phyloP scores from a whole-genome alignment of 768 basidiomycete species.

The Auricularia auricula-judae region DNA sequence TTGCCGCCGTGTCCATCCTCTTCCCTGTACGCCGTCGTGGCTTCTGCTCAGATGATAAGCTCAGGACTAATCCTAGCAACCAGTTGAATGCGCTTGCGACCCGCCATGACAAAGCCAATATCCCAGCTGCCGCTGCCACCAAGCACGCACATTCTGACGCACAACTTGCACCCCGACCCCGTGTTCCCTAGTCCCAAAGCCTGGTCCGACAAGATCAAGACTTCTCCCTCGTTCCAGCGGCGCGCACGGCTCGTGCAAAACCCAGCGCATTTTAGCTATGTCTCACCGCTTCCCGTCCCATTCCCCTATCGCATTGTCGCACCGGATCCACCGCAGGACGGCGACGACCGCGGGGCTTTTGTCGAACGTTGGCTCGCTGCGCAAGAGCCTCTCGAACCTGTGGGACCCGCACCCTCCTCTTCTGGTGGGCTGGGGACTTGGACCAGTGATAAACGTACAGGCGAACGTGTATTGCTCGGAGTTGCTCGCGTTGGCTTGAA shows the following conservation, averaged over 20 bases:
- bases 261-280: conserved; percentile 64
- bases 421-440: conserved; percentile 35
- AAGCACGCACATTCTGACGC: conserved; percentile 27
- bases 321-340: conserved; percentile 30
- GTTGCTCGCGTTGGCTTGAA: conserved; percentile 55
- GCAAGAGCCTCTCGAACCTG: conserved; percentile 43
- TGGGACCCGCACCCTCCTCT: conserved; percentile 16
- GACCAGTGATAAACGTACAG: conserved; percentile 37
- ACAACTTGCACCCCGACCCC: conserved; percentile 49
- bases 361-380: conserved; percentile 69
- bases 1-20: too few species aligned
- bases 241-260: conserved; percentile 50
- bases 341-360: conserved; percentile 44
- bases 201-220: conserved; percentile 37
- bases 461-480: conserved; percentile 52
- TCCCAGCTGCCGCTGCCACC: conserved; percentile 45
- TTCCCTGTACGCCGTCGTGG: too few species aligned
- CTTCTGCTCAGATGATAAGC: not conserved
- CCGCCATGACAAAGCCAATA: conserved; percentile 22
- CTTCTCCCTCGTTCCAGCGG: conserved; percentile 55
- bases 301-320: conserved; percentile 74
- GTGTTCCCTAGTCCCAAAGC: conserved; percentile 37
- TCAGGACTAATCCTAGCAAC: not conserved
- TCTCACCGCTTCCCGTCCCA: conserved; percentile 67
- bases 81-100: not conserved